phyloP scores from a whole-genome alignment of 192 early-diverging fungal genomes.

The Coemansia sp. region DNA sequence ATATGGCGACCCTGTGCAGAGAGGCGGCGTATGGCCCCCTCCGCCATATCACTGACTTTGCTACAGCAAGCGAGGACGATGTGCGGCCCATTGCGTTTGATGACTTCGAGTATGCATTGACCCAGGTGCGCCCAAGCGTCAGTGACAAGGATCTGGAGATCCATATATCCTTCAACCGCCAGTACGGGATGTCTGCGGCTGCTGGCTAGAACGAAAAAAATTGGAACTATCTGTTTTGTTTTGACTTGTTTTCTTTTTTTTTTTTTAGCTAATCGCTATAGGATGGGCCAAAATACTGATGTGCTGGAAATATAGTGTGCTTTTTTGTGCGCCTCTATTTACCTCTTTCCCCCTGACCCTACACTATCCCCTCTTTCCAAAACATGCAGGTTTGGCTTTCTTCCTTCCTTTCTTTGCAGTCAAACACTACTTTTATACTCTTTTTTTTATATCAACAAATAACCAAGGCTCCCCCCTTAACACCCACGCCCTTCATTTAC shows the following conservation, averaged over 20 bases:
- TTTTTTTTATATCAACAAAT: background rate
- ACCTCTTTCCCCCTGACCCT: too few relatives aligned
- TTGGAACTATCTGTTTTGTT: background rate
- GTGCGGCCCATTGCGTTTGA: constrained; percentile 71
- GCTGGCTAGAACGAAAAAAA: background rate
- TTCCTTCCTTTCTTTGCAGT: constrained; percentile 12
- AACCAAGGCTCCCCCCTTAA: too few relatives aligned
- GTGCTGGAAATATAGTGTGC: background rate
- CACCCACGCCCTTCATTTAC: too few relatives aligned
- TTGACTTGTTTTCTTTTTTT: constrained; percentile 10
- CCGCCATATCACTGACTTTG: constrained; percentile 65
- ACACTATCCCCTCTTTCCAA: too few relatives aligned
- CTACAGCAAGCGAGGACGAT: constrained; percentile 56
- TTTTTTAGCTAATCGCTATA: background rate
- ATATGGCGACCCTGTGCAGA: constrained; percentile 83
- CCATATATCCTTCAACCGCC: constrained; percentile 71
- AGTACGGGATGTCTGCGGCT: constrained; percentile 62
- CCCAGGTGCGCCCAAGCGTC: constrained; percentile 83
- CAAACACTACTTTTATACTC: background rate
- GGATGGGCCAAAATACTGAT: background rate
- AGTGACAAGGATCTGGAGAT: constrained; percentile 75
- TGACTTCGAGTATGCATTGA: constrained; percentile 81
- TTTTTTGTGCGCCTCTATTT: too few relatives aligned
- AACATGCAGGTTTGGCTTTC: too few relatives aligned
- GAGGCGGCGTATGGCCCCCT: constrained; percentile 76